Evolutionary conservation across 441 rosid species (phyloP).

Genomic region (Euphorbia celastroides): DNA sequence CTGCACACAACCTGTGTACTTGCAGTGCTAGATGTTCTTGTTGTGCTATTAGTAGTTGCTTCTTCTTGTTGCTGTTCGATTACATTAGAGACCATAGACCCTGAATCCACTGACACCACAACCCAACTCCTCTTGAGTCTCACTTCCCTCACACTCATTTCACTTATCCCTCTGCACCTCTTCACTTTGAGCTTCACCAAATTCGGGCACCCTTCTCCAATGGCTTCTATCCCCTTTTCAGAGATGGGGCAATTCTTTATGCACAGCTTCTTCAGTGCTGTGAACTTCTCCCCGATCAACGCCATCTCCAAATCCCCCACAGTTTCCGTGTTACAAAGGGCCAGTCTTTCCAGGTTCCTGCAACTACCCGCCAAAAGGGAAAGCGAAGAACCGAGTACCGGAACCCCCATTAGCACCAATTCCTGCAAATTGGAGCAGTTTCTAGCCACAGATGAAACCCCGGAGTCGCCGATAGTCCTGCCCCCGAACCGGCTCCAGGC

Average conservation of each 20-base stretch:
- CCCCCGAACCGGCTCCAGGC: slow-evolving; percentile 37
- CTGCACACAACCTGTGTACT: slow-evolving; percentile 30
- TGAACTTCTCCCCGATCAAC: slow-evolving; percentile 32
- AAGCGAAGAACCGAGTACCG: slow-evolving; percentile 19
- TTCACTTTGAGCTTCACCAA: slow-evolving; percentile 56
- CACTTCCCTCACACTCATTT: slow-evolving; percentile 26
- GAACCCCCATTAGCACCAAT: slow-evolving; percentile 39
- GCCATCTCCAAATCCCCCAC: slow-evolving; percentile 50
- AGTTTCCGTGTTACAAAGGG: slow-evolving; percentile 42
- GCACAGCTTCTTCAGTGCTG: slow-evolving; percentile 47
- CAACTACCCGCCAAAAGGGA: slow-evolving; percentile 40
- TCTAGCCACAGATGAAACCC: slow-evolving; percentile 32
- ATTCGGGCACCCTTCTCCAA: slow-evolving; percentile 42
- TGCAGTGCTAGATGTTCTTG: neutral
- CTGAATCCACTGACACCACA: slow-evolving; percentile 35
- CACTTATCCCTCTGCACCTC: slow-evolving; percentile 43
- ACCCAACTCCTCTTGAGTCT: slow-evolving; percentile 28
- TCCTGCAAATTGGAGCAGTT: slow-evolving; percentile 31
- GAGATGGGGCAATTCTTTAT: slow-evolving; percentile 61
- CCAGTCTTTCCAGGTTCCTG: slow-evolving; percentile 42
- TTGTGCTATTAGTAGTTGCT: neutral
- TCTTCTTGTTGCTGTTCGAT: neutral
- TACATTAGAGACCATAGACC: no score
- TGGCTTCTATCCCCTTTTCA: slow-evolving; percentile 36
- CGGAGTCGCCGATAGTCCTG: slow-evolving; percentile 36